Evolutionary conservation across 768 basidiomycete genomes (phyloP), one percentile per base, ranked within the genome.

Genomic region (Russula ochroleuca): DNA sequence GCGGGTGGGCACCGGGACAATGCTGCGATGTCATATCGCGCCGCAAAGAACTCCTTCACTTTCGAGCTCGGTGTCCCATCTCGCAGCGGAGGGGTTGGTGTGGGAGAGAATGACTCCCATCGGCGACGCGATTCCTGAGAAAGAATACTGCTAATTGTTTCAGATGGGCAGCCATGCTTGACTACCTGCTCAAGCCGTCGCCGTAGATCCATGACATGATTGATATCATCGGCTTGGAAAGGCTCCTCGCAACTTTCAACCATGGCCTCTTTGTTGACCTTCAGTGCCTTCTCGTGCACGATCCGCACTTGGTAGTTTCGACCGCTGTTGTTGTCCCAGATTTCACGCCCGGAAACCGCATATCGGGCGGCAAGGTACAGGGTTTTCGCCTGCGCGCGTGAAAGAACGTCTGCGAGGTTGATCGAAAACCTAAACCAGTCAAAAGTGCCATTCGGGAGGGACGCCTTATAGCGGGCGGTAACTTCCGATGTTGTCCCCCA

Each of bases 401-500:
- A 77, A 67, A 93, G 76, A 51, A 93, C 76, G 71, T 96, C 94
- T 64, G 84, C 84, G 14, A 99, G 76, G 63, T 87, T 80, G 68
- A 95, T 85, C 19, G 74, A 76, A 74, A 95, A 96, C 25, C 77
- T 72, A 75, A 95, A 96, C 21, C 89, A 78, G 71, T 95, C 94
- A 72, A 83, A 81, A 28, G 60, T 60, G 38, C 76, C 74, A 37
- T 67, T 72, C 49, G 67, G 67, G 31, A 78, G 67, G 43, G 79
- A 72, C 60, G 82, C 80, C 17, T 83, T 74, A 73, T 91, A 88
- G 55, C 82, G 84, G 25, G 87, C 95, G 0, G 86, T 83, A 60
- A 97, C 91, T 74, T 98, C 96, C 73, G 87, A 90, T 62, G 92
- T 94, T 52, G 96, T 99, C 74, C 93, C 91, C 96, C 96, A 98